These are phyloP conservation scores for Hyphopichia homilentoma DNA, from an alignment of 805 yeast species.

Conservation along the genomic window DNA sequence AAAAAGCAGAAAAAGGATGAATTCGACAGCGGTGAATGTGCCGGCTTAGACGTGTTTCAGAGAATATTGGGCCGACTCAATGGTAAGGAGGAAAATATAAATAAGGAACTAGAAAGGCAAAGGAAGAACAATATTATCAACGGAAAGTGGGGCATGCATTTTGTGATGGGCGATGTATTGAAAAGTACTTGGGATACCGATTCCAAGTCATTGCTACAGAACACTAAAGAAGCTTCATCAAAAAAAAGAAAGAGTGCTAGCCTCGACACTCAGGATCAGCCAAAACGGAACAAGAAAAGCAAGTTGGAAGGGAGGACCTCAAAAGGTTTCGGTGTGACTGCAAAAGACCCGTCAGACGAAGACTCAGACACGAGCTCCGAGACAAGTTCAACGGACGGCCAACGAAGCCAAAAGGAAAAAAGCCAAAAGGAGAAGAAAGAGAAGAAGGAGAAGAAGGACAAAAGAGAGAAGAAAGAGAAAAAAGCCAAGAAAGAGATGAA, in stretches of 20 bases:
- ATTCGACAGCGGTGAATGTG: conserved; percentile 77
- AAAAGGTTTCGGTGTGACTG: not conserved
- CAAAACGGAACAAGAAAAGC: conserved; percentile 12
- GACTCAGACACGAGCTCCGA: no score
- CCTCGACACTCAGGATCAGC: conserved; percentile 15
- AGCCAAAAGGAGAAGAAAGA: conserved; percentile 18
- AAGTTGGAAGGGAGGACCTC: conserved; percentile 9
- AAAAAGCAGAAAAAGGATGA: conserved; percentile 58
- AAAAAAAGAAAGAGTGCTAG: conserved; percentile 24
- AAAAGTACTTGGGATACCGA: conserved; percentile 80
- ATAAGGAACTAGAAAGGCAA: conserved; percentile 63
- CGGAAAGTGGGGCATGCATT: conserved; percentile 85
- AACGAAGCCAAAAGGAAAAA: conserved; percentile 20
- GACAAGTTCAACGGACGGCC: no score
- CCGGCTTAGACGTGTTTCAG: conserved; percentile 92
- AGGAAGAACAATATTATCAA: conserved; percentile 67
- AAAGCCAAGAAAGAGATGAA: conserved; percentile 21
- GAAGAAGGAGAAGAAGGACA: conserved; percentile 13
- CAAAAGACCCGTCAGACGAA: no score
- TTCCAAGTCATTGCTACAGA: conserved; percentile 18
- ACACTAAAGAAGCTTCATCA: conserved; percentile 4
- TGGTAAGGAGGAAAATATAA: conserved; percentile 71
- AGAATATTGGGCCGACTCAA: conserved; percentile 83
- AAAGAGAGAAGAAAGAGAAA: conserved; percentile 15
- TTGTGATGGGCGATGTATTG: conserved; percentile 80